A percentile compares a stretch with the other conserved stretches of the same genome.
phyloP scores from a whole-genome alignment of 768 basidiomycete species.

The Naganishia kalamii region DNA sequence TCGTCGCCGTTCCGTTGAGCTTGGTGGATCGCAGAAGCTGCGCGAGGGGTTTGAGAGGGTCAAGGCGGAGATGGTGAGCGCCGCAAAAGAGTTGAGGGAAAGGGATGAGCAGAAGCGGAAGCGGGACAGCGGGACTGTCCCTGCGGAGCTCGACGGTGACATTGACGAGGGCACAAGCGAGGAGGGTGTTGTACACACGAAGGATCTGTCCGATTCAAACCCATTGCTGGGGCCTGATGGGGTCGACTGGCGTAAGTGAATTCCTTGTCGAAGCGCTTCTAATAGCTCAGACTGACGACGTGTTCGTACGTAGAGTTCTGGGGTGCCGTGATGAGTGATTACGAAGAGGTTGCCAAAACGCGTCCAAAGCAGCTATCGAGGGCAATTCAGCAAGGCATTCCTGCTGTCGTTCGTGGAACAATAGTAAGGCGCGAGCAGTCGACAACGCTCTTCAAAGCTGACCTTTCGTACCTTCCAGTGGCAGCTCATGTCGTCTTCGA shows the following conservation, averaged over 20 bases:
- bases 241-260: constrained; percentile 10
- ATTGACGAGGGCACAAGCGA: too few relatives aligned
- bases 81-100: constrained; percentile 40
- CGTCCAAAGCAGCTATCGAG: constrained; percentile 70
- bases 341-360: constrained; percentile 75
- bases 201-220: neutral
- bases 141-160: neutral
- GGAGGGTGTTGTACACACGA: too few relatives aligned
- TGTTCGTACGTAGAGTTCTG: constrained; percentile 55
- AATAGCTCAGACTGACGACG: neutral
- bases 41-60: constrained; percentile 42
- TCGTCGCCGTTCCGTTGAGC: constrained; percentile 32
- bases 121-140: neutral
- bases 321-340: constrained; percentile 90
- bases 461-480: constrained; percentile 17
- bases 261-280: neutral
- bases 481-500: constrained; percentile 74
- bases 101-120: neutral
- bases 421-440: constrained; percentile 59
- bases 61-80: constrained; percentile 38
- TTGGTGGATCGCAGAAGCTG: constrained; percentile 34
- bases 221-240: neutral
- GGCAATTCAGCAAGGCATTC: constrained; percentile 90
- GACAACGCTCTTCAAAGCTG: neutral
- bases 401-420: constrained; percentile 91